A percentile compares a stretch with the other conserved stretches of the same genome.
phyloP scores from a whole-genome alignment of 164 flowering plant genomes.

The Malania oleifera region DNA sequence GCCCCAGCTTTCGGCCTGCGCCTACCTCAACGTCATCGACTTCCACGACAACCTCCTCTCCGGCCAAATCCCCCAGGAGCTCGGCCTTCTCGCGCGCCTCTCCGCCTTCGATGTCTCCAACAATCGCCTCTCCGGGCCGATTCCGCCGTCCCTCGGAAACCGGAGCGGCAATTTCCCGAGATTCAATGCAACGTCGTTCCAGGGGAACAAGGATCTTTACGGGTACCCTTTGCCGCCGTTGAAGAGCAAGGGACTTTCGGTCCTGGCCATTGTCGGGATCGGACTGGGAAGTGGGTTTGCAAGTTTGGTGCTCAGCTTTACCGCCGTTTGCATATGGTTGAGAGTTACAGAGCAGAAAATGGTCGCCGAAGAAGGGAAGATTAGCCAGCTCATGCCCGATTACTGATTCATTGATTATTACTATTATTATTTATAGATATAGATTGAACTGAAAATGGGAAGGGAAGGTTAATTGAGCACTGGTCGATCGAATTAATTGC shows the following conservation, averaged over 20 bases:
- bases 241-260: conserved; percentile 50
- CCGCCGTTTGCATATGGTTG: conserved; percentile 89
- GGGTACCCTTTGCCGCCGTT: conserved; percentile 77
- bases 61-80: conserved; percentile 69
- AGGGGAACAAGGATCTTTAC: conserved; percentile 73
- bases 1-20: conserved; percentile 59
- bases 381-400: conserved; percentile 81
- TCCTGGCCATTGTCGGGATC: conserved; percentile 82
- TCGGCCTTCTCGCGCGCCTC: conserved; percentile 64
- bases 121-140: conserved; percentile 63
- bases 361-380: conserved; percentile 64
- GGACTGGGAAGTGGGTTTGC: conserved; percentile 89
- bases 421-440: too few relatives aligned
- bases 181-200: conserved; percentile 69
- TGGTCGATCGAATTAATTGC: too few relatives aligned
- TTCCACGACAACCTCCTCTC: conserved; percentile 61
- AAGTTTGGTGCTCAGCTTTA: conserved; percentile 80
- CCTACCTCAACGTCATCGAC: conserved; percentile 89
- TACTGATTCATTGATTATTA: conserved; percentile 32
- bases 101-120: conserved; percentile 73
- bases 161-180: conserved; percentile 53
- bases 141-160: conserved; percentile 60
- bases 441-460: too few relatives aligned
- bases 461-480: too few relatives aligned
- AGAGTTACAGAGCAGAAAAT: conserved; percentile 66